phyloP scores from a whole-genome alignment of 805 yeast genomes.

The Teunomyces cretensis region DNA sequence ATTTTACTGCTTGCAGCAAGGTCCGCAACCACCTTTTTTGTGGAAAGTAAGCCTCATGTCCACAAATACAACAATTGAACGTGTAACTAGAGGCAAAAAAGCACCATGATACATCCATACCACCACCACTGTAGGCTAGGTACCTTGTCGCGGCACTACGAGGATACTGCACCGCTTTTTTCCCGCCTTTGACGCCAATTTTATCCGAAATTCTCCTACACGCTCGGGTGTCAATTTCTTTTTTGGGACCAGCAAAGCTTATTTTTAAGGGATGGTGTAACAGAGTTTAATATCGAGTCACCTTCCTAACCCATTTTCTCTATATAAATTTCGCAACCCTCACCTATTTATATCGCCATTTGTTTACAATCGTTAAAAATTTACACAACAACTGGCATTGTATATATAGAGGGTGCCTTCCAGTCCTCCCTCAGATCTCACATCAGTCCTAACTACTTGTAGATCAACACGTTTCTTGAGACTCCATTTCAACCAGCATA shows the following conservation, averaged over 20 bases:
- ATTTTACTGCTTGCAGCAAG: neutral
- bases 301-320: neutral
- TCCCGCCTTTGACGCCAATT: too few species aligned
- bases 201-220: neutral
- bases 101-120: too few species aligned
- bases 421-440: neutral
- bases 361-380: neutral
- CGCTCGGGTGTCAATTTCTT: neutral
- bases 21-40: neutral
- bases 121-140: too few species aligned
- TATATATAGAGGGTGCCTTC: neutral
- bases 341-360: neutral
- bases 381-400: neutral
- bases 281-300: neutral
- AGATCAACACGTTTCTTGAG: too few species aligned
- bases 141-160: too few species aligned
- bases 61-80: neutral
- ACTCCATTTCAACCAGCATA: too few species aligned
- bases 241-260: constrained; percentile 1
- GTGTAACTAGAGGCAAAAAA: neutral
- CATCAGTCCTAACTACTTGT: too few species aligned
- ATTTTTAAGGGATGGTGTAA: constrained; percentile 3
- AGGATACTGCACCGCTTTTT: too few species aligned
- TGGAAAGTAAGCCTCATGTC: neutral
- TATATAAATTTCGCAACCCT: constrained; percentile 1